Percentiles rank a stretch among this genome's conserved stretches.
Conservation (phyloP, 305 asterid genomes). For the Fraxinus paxiana region DNA sequence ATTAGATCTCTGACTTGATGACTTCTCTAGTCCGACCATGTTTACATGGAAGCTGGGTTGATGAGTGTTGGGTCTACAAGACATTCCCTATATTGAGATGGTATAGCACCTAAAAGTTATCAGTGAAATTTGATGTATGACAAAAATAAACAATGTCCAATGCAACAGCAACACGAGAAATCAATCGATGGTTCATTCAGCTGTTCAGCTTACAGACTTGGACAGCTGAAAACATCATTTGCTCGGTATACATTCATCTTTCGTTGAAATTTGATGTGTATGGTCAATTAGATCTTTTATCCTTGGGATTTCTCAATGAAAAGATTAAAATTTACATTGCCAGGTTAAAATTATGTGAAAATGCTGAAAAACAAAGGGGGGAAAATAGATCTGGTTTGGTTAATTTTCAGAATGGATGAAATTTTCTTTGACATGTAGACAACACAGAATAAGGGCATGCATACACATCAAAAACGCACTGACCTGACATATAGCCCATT, state of each 20-base stretch:
- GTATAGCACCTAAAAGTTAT: neutral
- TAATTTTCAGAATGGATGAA: conserved; percentile 3
- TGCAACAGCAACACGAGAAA: neutral
- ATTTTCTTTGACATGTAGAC: neutral
- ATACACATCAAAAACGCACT: conserved; percentile 23
- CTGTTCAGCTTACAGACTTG: neutral
- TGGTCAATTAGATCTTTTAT: neutral
- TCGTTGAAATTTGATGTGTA: neutral
- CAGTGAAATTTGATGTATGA: neutral
- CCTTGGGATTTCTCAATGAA: neutral
- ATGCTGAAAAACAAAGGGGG: neutral
- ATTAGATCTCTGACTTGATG: conserved; percentile 64
- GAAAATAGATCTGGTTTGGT: neutral
- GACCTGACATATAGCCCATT: conserved; percentile 99
- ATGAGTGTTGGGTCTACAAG: conserved; percentile 92
- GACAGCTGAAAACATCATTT: neutral
- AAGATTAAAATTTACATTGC: neutral
- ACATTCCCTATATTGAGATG: conserved; percentile 65
- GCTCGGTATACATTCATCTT: neutral
- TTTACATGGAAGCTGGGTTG: conserved; percentile 95
- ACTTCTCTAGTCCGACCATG: conserved; percentile 90
- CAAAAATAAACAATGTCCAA: neutral
- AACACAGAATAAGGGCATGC: conserved; percentile 1
- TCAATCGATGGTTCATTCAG: neutral
- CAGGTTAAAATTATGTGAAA: neutral